Base-by-base conservation (phyloP, 2,329 filamentous ascomycete genomes). In the Arachnomyces sp. region DNA sequence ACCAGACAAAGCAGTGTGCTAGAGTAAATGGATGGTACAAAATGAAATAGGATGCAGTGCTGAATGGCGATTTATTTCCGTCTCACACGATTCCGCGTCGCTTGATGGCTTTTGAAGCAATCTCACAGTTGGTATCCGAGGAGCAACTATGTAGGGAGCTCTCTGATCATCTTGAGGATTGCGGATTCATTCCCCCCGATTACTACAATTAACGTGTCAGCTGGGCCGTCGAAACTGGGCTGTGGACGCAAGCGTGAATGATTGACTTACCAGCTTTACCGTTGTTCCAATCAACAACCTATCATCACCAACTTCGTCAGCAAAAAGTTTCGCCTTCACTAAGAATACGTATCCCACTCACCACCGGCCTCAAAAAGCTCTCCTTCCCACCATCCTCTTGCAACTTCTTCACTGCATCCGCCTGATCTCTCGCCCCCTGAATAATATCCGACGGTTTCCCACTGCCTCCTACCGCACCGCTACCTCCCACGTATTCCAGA, bases 211-310 rank as follows among this genome's bases (percentile, higher is more conserved):
- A 34, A 32, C 32, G 16, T 30, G 52, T 28, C 18, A 38, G 18
- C 20, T 28, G 20, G 20, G 20, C 20, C 9, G 5, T 25, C 37
- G 38, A 8, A 12, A 15, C 33, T 25, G 33, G 15, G 28, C 39
- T 25, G 18, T 15, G 18, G 12, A 31, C 8, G 37, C 32, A 28
- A 29, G 15, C 16, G 33, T 25, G 35, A 11, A 25, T 30, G 7
- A 8, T 16, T 36, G 39, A 58, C 66, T 40, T 62, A 67, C 84
- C 71, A 34, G 81, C 90, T 61, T 79, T 84, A 49, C 89, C 92
- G 61, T 90, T 89, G 59, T 83, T 86, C 92, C 92, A 96, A 61
- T 96, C 90, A 38, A 96, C 90, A 43, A 82, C 64, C 65, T 63
- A 48, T 7, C 28, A 25, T 5, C 28, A 47, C 31, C 49, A 47